These are phyloP conservation scores for Hymenoscyphus repandus DNA, from an alignment of 2,329 filamentous ascomycete genomes.

Conservation along the genomic window DNA sequence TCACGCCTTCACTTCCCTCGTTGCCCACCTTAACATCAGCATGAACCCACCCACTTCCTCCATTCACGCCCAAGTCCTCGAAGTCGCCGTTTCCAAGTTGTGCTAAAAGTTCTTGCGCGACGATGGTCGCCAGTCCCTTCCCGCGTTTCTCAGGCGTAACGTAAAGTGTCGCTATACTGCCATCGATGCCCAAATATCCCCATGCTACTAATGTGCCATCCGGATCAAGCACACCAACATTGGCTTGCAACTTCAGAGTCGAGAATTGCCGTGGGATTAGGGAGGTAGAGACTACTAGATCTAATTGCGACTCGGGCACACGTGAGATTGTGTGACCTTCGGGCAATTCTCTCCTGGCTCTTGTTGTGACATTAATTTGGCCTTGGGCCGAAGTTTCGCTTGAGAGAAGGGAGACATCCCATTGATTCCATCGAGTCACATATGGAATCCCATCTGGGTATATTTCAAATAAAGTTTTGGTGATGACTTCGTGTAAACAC, in stretches of 20 bases:
- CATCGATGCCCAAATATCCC: slow-evolving; percentile 28
- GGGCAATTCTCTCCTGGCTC: slow-evolving; percentile 7
- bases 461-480: slow-evolving; percentile 10
- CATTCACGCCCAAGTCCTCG: slow-evolving; percentile 23
- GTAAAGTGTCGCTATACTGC: slow-evolving; percentile 27
- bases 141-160: slow-evolving; percentile 26
- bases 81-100: slow-evolving; percentile 21
- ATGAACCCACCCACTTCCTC: slow-evolving; percentile 27
- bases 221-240: slow-evolving; percentile 18
- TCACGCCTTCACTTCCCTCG: slow-evolving; percentile 27
- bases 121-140: slow-evolving; percentile 23
- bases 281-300: slow-evolving; percentile 27
- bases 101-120: slow-evolving; percentile 20
- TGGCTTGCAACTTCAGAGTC: slow-evolving; percentile 23
- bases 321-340: slow-evolving; percentile 15
- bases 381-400: background rate
- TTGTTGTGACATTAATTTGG: background rate
- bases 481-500: slow-evolving; percentile 19
- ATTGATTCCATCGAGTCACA: slow-evolving; percentile 23
- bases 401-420: slow-evolving; percentile 10
- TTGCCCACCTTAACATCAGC: slow-evolving; percentile 29
- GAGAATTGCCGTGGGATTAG: slow-evolving; percentile 20
- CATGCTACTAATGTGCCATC: slow-evolving; percentile 23
- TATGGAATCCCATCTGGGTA: slow-evolving; percentile 12
- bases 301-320: slow-evolving; percentile 24